Percentiles rank a stretch among this genome's conserved stretches.
Conservation (phyloP, 108 stramenopile genomes). For the Cyclotella kingstonii region DNA sequence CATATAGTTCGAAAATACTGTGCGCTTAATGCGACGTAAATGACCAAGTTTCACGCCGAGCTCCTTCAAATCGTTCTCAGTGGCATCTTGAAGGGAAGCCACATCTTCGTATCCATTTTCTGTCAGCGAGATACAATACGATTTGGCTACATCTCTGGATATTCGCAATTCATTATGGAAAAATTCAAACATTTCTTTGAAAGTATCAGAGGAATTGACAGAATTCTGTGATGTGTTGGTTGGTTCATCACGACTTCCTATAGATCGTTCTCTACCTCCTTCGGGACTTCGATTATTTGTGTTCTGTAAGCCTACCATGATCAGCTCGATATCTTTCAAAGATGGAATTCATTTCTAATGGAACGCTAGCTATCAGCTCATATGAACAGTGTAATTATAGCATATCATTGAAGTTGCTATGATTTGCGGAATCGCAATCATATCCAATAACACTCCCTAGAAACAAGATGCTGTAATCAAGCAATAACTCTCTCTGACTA, state of each 20-base stretch:
- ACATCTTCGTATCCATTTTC: constrained; percentile 55
- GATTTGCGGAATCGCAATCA: no score
- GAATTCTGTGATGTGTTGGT: constrained; percentile 4
- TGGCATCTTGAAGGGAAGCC: constrained; percentile 42
- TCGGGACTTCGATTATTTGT: no score
- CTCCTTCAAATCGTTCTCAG: constrained; percentile 40
- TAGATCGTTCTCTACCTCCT: constrained; percentile 11
- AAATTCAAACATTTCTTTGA: constrained; percentile 27
- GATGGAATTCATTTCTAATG: no score
- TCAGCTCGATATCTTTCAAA: no score
- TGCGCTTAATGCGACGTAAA: constrained; percentile 45
- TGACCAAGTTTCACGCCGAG: constrained; percentile 53
- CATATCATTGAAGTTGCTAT: no score
- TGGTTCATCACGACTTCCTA: not conserved
- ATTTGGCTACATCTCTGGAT: constrained; percentile 28
- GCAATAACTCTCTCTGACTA: not conserved
- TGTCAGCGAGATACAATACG: constrained; percentile 30
- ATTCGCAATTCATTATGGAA: constrained; percentile 39
- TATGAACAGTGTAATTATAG: no score
- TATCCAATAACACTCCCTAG: no score
- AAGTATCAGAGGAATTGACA: constrained; percentile 13
- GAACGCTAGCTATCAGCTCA: no score
- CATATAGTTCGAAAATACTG: constrained; percentile 32
- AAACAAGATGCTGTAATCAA: no score
- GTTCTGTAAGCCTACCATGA: no score